phyloP scores from a whole-genome alignment of 441 rosid species.

The Viola pubescens region DNA sequence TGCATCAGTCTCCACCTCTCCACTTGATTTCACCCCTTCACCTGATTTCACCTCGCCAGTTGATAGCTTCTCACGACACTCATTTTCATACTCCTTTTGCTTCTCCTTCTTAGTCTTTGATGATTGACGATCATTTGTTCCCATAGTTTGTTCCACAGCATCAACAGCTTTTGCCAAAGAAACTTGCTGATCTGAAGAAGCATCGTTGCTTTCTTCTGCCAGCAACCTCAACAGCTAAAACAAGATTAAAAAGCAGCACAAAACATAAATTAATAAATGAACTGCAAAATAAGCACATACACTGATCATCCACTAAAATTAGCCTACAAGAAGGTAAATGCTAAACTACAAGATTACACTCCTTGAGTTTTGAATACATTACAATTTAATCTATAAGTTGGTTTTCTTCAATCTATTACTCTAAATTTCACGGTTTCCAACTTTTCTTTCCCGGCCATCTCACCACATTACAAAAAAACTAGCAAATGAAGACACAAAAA shows the following conservation, averaged over 20 bases:
- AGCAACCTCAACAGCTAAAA: constrained; percentile 65
- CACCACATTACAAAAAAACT: not conserved
- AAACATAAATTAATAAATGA: not conserved
- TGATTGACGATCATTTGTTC: constrained; percentile 31
- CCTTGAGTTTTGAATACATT: too few species aligned
- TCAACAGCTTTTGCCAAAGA: constrained; percentile 69
- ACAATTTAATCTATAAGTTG: too few species aligned
- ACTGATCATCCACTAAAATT: too few species aligned
- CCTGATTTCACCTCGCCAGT: constrained; percentile 30
- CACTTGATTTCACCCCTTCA: constrained; percentile 14
- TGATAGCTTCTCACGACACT: constrained; percentile 58
- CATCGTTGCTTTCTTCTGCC: constrained; percentile 52
- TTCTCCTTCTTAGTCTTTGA: constrained; percentile 46
- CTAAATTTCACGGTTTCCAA: too few species aligned
- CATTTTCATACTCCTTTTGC: constrained; percentile 48
- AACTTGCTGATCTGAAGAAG: constrained; percentile 45
- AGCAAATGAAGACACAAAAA: not conserved
- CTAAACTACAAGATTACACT: too few species aligned
- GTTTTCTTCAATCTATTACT: too few species aligned
- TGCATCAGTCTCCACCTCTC: constrained; percentile 10
- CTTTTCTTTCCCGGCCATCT: too few species aligned
- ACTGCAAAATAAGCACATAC: not conserved
- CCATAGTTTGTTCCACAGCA: constrained; percentile 43
- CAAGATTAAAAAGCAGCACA: constrained; percentile 4
- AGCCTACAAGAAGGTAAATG: too few species aligned